Evolutionary conservation across 441 rosid species (phyloP).

Genomic region (Raphanus hybrid): DNA sequence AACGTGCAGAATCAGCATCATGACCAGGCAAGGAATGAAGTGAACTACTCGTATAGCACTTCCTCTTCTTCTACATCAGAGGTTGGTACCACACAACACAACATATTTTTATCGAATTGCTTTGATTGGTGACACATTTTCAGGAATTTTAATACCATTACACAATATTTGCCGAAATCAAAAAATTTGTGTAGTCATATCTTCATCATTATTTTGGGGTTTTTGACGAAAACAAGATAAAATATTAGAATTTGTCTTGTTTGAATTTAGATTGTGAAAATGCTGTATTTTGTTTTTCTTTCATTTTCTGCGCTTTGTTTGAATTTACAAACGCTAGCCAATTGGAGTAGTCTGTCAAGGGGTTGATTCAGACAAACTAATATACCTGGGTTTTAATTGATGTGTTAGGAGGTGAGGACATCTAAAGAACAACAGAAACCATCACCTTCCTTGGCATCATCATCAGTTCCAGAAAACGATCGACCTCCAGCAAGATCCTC

Average conservation of each 20-base stretch:
- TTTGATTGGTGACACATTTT: not conserved
- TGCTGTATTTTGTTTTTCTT: not conserved
- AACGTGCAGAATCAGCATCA: slow-evolving; percentile 90
- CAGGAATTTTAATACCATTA: not conserved
- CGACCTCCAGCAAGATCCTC: slow-evolving; percentile 75
- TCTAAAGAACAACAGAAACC: slow-evolving; percentile 32
- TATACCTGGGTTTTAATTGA: slow-evolving; percentile 23
- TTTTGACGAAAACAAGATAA: not conserved
- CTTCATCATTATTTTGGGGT: not conserved
- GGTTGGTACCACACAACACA: slow-evolving; percentile 48
- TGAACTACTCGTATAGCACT: slow-evolving; percentile 51
- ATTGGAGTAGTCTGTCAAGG: not conserved
- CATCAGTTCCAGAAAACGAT: slow-evolving; percentile 45
- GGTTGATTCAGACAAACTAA: slow-evolving; percentile 5
- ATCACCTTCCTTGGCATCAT: slow-evolving; percentile 40
- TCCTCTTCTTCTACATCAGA: slow-evolving; percentile 55
- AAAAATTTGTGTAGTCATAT: not conserved
- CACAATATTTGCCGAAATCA: not conserved
- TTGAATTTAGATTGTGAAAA: not conserved
- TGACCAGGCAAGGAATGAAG: slow-evolving; percentile 62
- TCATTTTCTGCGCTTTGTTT: not conserved
- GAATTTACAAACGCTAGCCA: not conserved
- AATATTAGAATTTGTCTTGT: not conserved
- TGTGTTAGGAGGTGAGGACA: slow-evolving; percentile 68
- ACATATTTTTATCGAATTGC: slow-evolving; percentile 3